Evolutionary conservation across 495 filamentous ascomycete genomes (phyloP).

Genomic region (Thermothielavioides terrestris): DNA sequence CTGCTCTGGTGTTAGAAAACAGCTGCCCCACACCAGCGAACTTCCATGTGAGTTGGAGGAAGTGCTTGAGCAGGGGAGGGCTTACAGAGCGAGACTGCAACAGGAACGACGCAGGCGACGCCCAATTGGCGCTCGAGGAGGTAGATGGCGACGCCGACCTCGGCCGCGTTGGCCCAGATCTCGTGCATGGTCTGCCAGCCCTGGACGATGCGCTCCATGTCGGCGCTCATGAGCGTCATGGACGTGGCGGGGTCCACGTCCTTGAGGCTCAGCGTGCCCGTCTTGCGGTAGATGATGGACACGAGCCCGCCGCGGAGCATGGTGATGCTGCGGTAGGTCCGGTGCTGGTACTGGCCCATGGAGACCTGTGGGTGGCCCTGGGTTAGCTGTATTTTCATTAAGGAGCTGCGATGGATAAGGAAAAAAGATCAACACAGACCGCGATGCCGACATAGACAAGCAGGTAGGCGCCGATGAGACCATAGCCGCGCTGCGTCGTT

Average conservation of each 20-base stretch:
- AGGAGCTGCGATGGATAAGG: background rate
- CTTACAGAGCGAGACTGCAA: constrained; percentile 42
- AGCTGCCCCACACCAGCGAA: no score
- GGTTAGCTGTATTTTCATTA: no score
- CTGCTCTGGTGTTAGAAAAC: constrained; percentile 4
- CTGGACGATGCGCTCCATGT: constrained; percentile 34
- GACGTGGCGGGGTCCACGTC: constrained; percentile 44
- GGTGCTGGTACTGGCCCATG: constrained; percentile 47
- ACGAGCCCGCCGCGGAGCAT: constrained; percentile 52
- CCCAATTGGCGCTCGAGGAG: constrained; percentile 49
- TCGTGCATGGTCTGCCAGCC: constrained; percentile 35
- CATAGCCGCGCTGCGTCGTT: constrained; percentile 43
- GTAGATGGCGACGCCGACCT: constrained; percentile 49
- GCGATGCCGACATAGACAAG: constrained; percentile 55
- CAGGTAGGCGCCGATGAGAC: constrained; percentile 55
- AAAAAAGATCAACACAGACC: constrained; percentile 16
- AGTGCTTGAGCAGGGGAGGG: no score
- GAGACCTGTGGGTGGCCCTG: no score
- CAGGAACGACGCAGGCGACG: constrained; percentile 42
- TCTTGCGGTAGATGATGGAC: constrained; percentile 49
- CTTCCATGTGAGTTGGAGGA: no score
- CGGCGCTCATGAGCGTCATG: constrained; percentile 53
- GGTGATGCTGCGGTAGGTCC: constrained; percentile 50
- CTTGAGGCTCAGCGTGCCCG: constrained; percentile 36
- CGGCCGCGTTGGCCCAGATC: constrained; percentile 40